Base-by-base conservation (phyloP, 2,329 filamentous ascomycete genomes). In the Paraphaeosphaeria sporulosa region DNA sequence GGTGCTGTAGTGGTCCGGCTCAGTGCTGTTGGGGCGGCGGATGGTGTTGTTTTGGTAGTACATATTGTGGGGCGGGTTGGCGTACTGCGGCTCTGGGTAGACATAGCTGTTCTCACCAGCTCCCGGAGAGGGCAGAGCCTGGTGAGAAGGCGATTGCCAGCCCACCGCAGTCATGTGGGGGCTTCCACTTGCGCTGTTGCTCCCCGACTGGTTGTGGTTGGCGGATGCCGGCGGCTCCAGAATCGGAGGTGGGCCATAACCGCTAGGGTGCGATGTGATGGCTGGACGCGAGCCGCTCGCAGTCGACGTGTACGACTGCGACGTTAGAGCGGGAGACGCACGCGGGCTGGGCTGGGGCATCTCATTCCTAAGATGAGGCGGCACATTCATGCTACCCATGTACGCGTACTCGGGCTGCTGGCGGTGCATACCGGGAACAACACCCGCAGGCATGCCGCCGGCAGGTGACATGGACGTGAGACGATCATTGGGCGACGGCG, bases 121-220 rank as follows among this genome's bases (percentile, higher is more conserved):
- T 47, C 85, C 86, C 47, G 93, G 90, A 9, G 90, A 90, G 10
- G 90, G 88, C 66, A 93, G 88, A 34, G 86, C 85, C 64, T 88
- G 87, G 67, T 94, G 91, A 2, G 89, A 87, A 4, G 93, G 93
- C 4, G 93, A 96, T 66, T 93, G 91, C 94, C 94, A 97, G 57
- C 92, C 91, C 63, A 92, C 85, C 62, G 85, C 88, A 63, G 82
- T 80, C 88, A 97, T 92, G 77, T 97, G 94, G 53, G 94, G 94
- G 77, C 93, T 97, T 55, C 91, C 91, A 58, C 83, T 88, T n/a
- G 87, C 89, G 74, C 92, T 96, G 61, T 63, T 69, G 36, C 68
- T 70, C 34, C 74, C 87, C 2, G 87, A 83, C 69, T 90, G 89
- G 65, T 90, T 89, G 60, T 91, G 89, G 75, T 94, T 92, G 63